Percentiles rank a stretch among this genome's conserved stretches.
phyloP scores from a whole-genome alignment of 202 grass and related monocot genomes.

The Schoenoplectus triqueter region DNA sequence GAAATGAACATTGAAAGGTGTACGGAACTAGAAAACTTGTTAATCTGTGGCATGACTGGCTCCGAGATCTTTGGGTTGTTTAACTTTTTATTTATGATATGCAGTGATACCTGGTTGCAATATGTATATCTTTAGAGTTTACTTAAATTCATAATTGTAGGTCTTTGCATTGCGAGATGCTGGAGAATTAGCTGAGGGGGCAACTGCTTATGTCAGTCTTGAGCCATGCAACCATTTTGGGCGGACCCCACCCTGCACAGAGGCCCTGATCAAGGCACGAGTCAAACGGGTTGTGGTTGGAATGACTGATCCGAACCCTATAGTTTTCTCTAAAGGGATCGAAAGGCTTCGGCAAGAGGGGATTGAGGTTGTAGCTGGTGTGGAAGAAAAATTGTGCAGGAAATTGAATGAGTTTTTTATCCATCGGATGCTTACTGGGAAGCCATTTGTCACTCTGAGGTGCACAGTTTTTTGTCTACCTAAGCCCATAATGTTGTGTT shows the following conservation, averaged over 20 bases:
- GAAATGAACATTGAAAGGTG: too few species aligned
- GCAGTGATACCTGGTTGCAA: not conserved
- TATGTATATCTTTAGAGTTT: not conserved
- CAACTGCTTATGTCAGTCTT: slow-evolving; percentile 82
- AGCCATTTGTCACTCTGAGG: slow-evolving; percentile 67
- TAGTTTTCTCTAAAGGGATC: slow-evolving; percentile 88
- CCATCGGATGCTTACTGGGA: slow-evolving; percentile 79
- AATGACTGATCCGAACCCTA: slow-evolving; percentile 93
- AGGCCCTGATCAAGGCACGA: slow-evolving; percentile 74
- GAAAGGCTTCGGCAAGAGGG: slow-evolving; percentile 68
- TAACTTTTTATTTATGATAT: not conserved
- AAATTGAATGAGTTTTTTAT: slow-evolving; percentile 67
- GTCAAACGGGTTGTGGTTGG: slow-evolving; percentile 84
- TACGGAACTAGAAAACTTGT: too few species aligned
- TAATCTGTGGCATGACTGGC: too few species aligned
- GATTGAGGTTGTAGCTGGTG: slow-evolving; percentile 38
- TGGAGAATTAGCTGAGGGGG: slow-evolving; percentile 66
- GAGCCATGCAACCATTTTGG: slow-evolving; percentile 96
- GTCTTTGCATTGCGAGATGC: slow-evolving; percentile 89
- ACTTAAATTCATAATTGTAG: slow-evolving; percentile 44
- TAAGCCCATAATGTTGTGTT: not conserved
- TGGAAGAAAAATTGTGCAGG: slow-evolving; percentile 26
- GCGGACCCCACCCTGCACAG: slow-evolving; percentile 78
- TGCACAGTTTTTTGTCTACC: slow-evolving; percentile 34
- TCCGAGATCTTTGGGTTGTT: not conserved